A percentile compares a stretch with the other conserved stretches of the same genome.
These are phyloP conservation scores for Penicillium roqueforti DNA, from an alignment of 495 filamentous ascomycete species.

Conservation along the genomic window DNA sequence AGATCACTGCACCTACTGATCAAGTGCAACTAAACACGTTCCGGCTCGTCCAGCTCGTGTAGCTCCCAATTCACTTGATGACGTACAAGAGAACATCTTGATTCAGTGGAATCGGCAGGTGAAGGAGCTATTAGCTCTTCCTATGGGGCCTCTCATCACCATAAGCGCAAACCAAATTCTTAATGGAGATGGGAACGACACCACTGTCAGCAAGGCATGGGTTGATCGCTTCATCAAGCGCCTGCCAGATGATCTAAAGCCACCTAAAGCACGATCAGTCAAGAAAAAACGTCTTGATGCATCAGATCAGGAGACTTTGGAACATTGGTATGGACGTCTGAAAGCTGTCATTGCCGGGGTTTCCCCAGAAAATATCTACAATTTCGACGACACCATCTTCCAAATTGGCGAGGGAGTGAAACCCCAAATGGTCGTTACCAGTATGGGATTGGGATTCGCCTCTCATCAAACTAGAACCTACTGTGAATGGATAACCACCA, in stretches of 20 bases:
- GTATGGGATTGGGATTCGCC: neutral
- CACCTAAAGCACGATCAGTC: neutral
- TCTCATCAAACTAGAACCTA: neutral
- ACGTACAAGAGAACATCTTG: neutral
- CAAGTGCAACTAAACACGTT: neutral
- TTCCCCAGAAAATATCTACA: neutral
- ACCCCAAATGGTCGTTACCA: neutral
- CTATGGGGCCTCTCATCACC: neutral
- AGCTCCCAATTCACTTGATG: neutral
- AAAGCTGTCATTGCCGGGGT: neutral
- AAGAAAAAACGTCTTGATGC: neutral
- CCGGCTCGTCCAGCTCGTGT: neutral
- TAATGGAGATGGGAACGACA: neutral
- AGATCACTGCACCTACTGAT: neutral
- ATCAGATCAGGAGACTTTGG: neutral
- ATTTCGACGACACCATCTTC: neutral
- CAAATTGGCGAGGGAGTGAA: neutral
- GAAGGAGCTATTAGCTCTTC: neutral
- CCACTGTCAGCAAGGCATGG: neutral
- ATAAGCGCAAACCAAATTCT: neutral
- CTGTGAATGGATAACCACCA: neutral
- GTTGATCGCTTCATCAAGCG: neutral
- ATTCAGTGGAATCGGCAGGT: neutral
- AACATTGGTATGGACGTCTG: neutral
- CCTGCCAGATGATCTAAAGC: neutral